These are phyloP conservation scores for Stagonosporopsis cucurbitacearum DNA, from an alignment of 2,329 filamentous ascomycete genomes.

Conservation along the genomic window DNA sequence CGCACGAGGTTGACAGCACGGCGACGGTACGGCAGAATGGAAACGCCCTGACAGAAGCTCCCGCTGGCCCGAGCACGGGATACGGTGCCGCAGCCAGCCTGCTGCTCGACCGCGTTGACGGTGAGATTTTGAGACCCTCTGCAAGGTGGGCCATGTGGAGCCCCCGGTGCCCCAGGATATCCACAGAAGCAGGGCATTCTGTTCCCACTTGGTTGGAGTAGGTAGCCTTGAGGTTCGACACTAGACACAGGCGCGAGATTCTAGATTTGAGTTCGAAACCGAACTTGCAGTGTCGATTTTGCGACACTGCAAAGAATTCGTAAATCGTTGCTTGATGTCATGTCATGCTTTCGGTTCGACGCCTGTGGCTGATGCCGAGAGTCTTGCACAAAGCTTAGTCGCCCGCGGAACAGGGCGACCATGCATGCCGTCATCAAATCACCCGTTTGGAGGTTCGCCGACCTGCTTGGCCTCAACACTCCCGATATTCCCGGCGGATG, in stretches of 20 bases:
- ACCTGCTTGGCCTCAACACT: constrained; percentile 18
- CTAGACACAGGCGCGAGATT: constrained; percentile 4
- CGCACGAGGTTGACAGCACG: constrained; percentile 9
- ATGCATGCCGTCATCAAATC: constrained; percentile 32
- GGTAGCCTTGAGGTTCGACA: constrained; percentile 3
- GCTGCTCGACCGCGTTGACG: constrained; percentile 24
- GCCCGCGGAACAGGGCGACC: constrained; percentile 9
- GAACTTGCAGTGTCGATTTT: background rate
- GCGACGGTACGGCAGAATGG: constrained; percentile 24
- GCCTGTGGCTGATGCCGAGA: constrained; percentile 34
- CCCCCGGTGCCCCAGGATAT: constrained; percentile 18
- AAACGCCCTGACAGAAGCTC: constrained; percentile 22
- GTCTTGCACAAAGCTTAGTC: constrained; percentile 41
- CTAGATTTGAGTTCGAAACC: constrained; percentile 8
- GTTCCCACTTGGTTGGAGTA: constrained; percentile 14
- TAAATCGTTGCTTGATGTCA: constrained; percentile 19
- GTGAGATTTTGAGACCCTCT: constrained; percentile 22
- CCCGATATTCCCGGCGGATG: constrained; percentile 19
- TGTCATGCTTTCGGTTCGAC: constrained; percentile 28
- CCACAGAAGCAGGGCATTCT: constrained; percentile 18
- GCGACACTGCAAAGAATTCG: background rate
- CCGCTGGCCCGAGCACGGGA: constrained; percentile 32
- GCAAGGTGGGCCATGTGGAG: constrained; percentile 14
- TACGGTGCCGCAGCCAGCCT: constrained; percentile 21
- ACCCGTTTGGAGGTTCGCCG: constrained; percentile 11